Evolutionary conservation across 768 basidiomycete species (phyloP).

Genomic region (Pulveroboletus frians): DNA sequence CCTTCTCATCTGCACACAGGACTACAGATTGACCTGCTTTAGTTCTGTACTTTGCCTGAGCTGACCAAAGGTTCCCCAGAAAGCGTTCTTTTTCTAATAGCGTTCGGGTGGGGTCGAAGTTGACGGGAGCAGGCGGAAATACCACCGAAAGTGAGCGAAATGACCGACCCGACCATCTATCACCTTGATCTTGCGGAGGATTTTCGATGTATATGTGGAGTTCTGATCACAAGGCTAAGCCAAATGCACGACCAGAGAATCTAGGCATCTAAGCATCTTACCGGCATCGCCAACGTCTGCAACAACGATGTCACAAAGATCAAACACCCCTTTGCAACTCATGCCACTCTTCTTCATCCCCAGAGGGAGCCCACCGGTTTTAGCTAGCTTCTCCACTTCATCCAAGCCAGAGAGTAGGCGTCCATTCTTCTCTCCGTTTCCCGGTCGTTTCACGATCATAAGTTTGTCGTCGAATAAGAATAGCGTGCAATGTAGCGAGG

Average conservation of each 20-base stretch:
- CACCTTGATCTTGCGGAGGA: constrained; percentile 75
- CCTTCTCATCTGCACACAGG: constrained; percentile 63
- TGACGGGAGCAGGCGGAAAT: constrained; percentile 61
- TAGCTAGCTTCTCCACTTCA: constrained; percentile 68
- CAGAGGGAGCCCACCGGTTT: constrained; percentile 53
- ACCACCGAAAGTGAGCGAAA: constrained; percentile 78
- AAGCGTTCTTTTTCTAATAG: constrained; percentile 74
- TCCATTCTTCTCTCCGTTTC: constrained; percentile 70
- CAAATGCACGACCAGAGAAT: not conserved
- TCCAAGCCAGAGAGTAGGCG: constrained; percentile 70
- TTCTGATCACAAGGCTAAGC: constrained; percentile 43
- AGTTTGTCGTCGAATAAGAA: constrained; percentile 95
- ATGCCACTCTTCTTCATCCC: constrained; percentile 76
- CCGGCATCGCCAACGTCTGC: constrained; percentile 85
- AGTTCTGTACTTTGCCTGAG: constrained; percentile 77
- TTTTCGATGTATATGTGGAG: constrained; percentile 81
- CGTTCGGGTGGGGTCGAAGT: constrained; percentile 60
- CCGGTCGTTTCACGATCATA: constrained; percentile 83
- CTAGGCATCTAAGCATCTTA: constrained; percentile 38
- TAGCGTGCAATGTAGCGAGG: constrained; percentile 74
- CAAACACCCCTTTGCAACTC: constrained; percentile 79
- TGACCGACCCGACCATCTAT: constrained; percentile 83
- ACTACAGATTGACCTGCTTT: constrained; percentile 69
- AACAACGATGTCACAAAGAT: constrained; percentile 76
- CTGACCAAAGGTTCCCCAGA: constrained; percentile 83